phyloP scores from a whole-genome alignment of 169 alveolate genomes.

The Cryptosporidium tyzzeri region DNA sequence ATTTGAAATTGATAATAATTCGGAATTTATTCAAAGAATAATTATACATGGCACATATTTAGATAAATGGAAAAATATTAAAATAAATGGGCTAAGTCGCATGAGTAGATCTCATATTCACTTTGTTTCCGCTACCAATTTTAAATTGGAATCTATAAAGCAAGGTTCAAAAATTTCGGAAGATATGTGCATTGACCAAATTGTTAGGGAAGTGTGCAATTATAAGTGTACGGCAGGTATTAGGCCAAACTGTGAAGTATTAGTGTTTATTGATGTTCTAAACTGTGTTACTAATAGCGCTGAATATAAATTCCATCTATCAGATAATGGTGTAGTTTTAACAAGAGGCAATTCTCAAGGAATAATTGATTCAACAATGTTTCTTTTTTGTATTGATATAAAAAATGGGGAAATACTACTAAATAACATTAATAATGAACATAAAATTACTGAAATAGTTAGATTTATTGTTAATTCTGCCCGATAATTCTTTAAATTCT shows the following conservation, averaged over 20 bases:
- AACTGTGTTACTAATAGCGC: not conserved
- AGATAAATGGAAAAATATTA: conserved; percentile 29
- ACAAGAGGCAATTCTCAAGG: conserved; percentile 46
- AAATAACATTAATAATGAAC: conserved; percentile 1
- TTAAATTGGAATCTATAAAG: conserved; percentile 14
- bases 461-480: not conserved
- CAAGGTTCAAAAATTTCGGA: not conserved
- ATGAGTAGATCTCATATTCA: conserved; percentile 58
- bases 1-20: not conserved
- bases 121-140: conserved; percentile 24
- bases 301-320: conserved; percentile 10
- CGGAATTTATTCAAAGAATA: conserved; percentile 13
- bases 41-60: conserved; percentile 57
- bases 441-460: not conserved
- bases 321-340: conserved; percentile 36
- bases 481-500: not conserved
- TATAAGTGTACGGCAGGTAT: conserved; percentile 35
- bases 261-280: conserved; percentile 31
- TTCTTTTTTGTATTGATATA: conserved; percentile 44
- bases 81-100: conserved; percentile 35
- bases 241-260: conserved; percentile 22
- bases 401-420: conserved; percentile 29
- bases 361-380: conserved; percentile 8
- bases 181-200: conserved; percentile 17
- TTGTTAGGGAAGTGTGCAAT: conserved; percentile 9